Percentiles rank a stretch among this genome's conserved stretches.
Evolutionary conservation across 2,329 filamentous ascomycete species (phyloP).

Genomic region (Colletotrichum cuscutae): DNA sequence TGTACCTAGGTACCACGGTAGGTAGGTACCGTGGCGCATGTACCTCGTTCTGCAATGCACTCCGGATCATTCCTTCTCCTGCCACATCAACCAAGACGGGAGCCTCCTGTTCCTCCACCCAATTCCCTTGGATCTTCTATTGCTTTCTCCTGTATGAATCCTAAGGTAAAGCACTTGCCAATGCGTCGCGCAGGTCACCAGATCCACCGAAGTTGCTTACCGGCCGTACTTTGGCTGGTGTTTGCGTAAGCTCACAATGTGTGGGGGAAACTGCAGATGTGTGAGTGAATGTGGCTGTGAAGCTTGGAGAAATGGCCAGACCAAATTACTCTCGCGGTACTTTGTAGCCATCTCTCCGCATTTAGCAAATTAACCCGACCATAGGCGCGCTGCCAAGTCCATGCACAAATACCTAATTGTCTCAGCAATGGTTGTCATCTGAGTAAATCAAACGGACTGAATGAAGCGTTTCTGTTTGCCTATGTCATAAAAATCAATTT

Average conservation of each 20-base stretch:
- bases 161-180: too few species aligned
- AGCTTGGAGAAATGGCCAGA: conserved; percentile 10
- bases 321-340: not conserved
- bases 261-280: not conserved
- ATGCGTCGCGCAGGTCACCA: not conserved
- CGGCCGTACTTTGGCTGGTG: not conserved
- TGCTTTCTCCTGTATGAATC: too few species aligned
- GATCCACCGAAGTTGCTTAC: not conserved
- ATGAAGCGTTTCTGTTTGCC: not conserved
- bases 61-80: not conserved
- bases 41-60: not conserved
- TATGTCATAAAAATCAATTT: not conserved
- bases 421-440: not conserved
- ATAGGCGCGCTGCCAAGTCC: not conserved
- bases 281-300: conserved; percentile 26
- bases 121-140: not conserved
- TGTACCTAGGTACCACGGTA: not conserved
- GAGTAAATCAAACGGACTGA: not conserved
- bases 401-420: not conserved
- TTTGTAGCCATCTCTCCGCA: not conserved
- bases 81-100: not conserved
- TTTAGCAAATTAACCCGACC: conserved; percentile 12
- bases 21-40: not conserved
- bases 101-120: not conserved
- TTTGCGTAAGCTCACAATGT: not conserved